Evolutionary conservation across 2,329 filamentous ascomycete species (phyloP).

Genomic region (Monosporascus ibericus): DNA sequence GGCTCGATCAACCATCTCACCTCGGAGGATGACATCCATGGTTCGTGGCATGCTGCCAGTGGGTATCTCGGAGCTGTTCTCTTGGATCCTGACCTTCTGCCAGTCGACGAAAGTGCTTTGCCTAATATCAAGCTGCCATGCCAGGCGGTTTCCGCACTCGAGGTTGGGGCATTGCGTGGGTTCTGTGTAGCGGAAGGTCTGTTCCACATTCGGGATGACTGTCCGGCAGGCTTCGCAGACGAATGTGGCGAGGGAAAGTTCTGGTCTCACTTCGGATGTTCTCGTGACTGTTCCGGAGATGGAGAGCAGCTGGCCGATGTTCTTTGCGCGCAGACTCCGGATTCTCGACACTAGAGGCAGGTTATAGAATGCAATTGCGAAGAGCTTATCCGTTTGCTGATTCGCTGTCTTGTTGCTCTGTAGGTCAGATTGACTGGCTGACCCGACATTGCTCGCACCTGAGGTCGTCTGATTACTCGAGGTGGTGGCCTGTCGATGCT

Average conservation of each 20-base stretch:
- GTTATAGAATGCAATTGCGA: constrained; percentile 90
- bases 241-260: constrained; percentile 88
- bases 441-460: constrained; percentile 55
- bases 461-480: constrained; percentile 68
- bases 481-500: constrained; percentile 79
- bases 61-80: constrained; percentile 96
- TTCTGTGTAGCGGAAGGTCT: constrained; percentile 96
- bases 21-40: constrained; percentile 92
- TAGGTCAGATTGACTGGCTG: constrained; percentile 56
- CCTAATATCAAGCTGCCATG: constrained; percentile 95
- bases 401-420: constrained; percentile 72
- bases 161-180: constrained; percentile 90
- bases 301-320: constrained; percentile 88
- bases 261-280: constrained; percentile 93
- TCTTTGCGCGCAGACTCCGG: constrained; percentile 76
- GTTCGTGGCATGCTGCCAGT: constrained; percentile 98
- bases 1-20: constrained; percentile 94
- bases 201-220: constrained; percentile 84
- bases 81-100: constrained; percentile 97
- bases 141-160: constrained; percentile 79
- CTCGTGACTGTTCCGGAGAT: constrained; percentile 96
- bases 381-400: constrained; percentile 95
- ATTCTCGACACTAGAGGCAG: constrained; percentile 81
- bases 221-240: constrained; percentile 82
- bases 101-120: constrained; percentile 98